A percentile compares a stretch with the other conserved stretches of the same genome.
phyloP scores from a whole-genome alignment of 306 rosid genomes.

The Senna siamea region DNA sequence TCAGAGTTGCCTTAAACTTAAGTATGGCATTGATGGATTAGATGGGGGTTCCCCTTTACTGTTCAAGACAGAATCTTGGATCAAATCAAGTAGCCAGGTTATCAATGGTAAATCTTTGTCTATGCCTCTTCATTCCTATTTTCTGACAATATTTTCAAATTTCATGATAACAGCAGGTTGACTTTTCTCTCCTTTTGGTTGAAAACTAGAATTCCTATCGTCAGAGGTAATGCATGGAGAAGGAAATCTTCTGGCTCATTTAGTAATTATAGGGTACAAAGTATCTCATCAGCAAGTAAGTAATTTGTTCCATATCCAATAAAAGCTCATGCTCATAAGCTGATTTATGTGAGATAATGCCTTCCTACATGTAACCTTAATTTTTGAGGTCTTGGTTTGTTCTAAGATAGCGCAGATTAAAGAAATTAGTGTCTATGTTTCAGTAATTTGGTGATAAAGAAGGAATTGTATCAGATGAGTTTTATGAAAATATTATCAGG shows the following conservation, averaged over 20 bases:
- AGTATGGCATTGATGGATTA: conserved; percentile 90
- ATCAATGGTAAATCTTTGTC: conserved; percentile 59
- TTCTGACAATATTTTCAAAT: conserved; percentile 27
- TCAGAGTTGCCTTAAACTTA: conserved; percentile 77
- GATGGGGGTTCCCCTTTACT: conserved; percentile 97
- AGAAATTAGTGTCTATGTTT: not conserved
- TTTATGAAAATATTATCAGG: conserved; percentile 4
- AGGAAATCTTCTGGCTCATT: conserved; percentile 84
- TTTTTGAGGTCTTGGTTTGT: not conserved
- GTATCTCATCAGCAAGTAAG: conserved; percentile 80
- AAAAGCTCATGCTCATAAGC: conserved; percentile 24
- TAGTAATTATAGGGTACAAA: conserved; percentile 80
- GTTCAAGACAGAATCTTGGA: conserved; percentile 60
- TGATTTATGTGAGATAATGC: not conserved
- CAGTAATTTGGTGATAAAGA: conserved; percentile 5
- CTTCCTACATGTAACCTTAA: not conserved
- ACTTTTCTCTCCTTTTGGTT: conserved; percentile 52
- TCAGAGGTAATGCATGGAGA: conserved; percentile 92
- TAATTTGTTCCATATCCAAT: conserved; percentile 30
- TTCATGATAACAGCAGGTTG: conserved; percentile 31
- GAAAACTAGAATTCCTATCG: conserved; percentile 75
- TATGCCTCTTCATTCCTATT: conserved; percentile 10
- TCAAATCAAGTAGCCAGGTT: conserved; percentile 80
- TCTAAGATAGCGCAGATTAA: conserved; percentile 3
- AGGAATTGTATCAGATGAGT: conserved; percentile 16